A percentile compares a stretch with the other conserved stretches of the same genome.
These are phyloP conservation scores for Lasiodiplodia citricola DNA, from an alignment of 2,329 filamentous ascomycete species.

Conservation along the genomic window DNA sequence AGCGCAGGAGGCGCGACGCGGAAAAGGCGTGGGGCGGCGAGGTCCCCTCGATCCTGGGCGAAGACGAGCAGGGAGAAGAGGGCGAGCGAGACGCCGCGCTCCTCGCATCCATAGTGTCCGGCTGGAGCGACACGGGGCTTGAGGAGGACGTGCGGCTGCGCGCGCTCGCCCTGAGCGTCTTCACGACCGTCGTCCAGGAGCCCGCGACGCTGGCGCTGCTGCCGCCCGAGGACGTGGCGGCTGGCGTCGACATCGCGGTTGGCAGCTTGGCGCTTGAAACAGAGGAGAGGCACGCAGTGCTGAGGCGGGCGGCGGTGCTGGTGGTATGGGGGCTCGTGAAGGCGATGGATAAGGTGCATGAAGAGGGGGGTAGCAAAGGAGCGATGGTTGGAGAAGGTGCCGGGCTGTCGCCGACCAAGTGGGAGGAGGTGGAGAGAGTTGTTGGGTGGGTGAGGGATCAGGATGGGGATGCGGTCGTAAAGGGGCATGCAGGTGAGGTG, in stretches of 20 bases:
- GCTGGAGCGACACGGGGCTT: constrained; percentile 69
- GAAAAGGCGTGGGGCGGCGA: constrained; percentile 63
- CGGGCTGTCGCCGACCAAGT: constrained; percentile 47
- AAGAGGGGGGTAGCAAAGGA: constrained; percentile 47
- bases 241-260: constrained; percentile 67
- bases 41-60: constrained; percentile 39
- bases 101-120: constrained; percentile 65
- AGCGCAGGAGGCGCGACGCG: constrained; percentile 56
- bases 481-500: constrained; percentile 70
- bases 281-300: constrained; percentile 64
- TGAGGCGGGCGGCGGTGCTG: constrained; percentile 70
- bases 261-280: constrained; percentile 68
- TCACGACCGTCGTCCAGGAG: constrained; percentile 65
- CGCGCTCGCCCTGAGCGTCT: constrained; percentile 70
- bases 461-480: constrained; percentile 72
- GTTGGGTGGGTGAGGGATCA: constrained; percentile 68
- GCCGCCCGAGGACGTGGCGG: constrained; percentile 38
- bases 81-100: constrained; percentile 50
- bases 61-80: constrained; percentile 36
- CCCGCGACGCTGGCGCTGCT: constrained; percentile 62
- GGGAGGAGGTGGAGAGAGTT: constrained; percentile 66
- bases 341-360: constrained; percentile 60
- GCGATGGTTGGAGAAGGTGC: constrained; percentile 58
- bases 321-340: constrained; percentile 66
- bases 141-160: constrained; percentile 74